Evolutionary conservation across 768 basidiomycete genomes (phyloP).

Genomic region (Dioszegia hungarica): DNA sequence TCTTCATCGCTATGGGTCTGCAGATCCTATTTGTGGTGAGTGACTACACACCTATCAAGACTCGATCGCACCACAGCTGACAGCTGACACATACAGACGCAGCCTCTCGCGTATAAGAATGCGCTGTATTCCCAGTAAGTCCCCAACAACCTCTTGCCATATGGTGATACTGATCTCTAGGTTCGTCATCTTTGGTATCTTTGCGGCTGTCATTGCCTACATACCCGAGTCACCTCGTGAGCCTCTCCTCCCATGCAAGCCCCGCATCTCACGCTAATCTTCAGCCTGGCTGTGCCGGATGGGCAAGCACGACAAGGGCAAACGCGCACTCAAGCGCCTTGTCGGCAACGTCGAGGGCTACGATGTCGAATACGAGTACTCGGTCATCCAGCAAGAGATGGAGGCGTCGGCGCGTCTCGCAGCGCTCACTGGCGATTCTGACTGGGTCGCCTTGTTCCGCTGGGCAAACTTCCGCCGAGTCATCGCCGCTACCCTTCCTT

Average conservation of each 20-base stretch:
- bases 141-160: neutral
- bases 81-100: neutral
- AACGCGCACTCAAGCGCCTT: slow-evolving; percentile 1
- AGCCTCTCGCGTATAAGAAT: neutral
- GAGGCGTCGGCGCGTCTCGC: neutral
- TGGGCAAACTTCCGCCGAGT: neutral
- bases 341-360: slow-evolving; percentile 21
- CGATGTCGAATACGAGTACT: slow-evolving; percentile 22
- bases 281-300: slow-evolving; percentile 9
- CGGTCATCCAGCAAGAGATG: slow-evolving; percentile 11
- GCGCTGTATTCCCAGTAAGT: slow-evolving; percentile 7
- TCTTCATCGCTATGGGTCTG: slow-evolving; percentile 11
- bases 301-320: slow-evolving; percentile 15
- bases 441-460: slow-evolving; percentile 1
- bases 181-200: slow-evolving; percentile 17
- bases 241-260: too few species aligned
- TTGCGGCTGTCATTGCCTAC: slow-evolving; percentile 1
- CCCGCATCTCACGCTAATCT: too few species aligned
- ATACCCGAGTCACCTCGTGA: slow-evolving; percentile 19
- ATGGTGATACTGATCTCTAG: slow-evolving; percentile 7
- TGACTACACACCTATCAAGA: too few species aligned
- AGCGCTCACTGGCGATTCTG: neutral
- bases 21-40: neutral
- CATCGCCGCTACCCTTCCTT: neutral
- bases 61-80: too few species aligned